phyloP scores from a whole-genome alignment of 164 flowering plant species.

The Umbilicus rupestris region DNA sequence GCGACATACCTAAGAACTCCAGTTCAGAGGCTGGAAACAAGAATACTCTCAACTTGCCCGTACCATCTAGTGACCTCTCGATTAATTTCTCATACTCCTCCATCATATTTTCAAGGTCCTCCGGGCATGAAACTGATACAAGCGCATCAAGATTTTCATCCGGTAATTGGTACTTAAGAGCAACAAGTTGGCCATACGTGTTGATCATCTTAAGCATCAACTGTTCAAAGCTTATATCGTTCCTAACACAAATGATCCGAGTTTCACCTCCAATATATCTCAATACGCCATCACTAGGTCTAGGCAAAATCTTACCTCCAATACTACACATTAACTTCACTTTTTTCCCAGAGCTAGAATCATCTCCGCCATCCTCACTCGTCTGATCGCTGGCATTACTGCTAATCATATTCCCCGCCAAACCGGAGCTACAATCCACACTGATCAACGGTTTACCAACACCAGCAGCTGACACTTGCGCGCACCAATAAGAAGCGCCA shows the following conservation, averaged over 20 bases:
- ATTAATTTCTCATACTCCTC: constrained; percentile 74
- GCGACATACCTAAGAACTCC: constrained; percentile 35
- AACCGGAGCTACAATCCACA: constrained; percentile 15
- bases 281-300: constrained; percentile 70
- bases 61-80: constrained; percentile 53
- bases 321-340: constrained; percentile 74
- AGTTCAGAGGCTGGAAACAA: constrained; percentile 44
- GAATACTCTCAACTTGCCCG: constrained; percentile 54
- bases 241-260: constrained; percentile 60
- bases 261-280: constrained; percentile 95
- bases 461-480: constrained; percentile 18
- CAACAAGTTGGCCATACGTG: constrained; percentile 42
- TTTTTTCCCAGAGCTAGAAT: constrained; percentile 41
- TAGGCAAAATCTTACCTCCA: constrained; percentile 82
- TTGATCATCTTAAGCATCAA: constrained; percentile 62
- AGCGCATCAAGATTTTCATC: constrained; percentile 92
- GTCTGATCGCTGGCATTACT: constrained; percentile 16
- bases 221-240: constrained; percentile 45
- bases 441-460: constrained; percentile 12
- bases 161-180: constrained; percentile 82
- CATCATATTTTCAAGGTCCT: constrained; percentile 89
- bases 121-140: constrained; percentile 68
- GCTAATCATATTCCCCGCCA: constrained; percentile 16
- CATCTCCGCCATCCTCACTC: constrained; percentile 48
- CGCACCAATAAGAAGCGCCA: constrained; percentile 21